Percentiles rank a stretch among this genome's conserved stretches.
phyloP scores from a whole-genome alignment of 1,284 basidiomycete species.

The Ganoderma leucocontextum region DNA sequence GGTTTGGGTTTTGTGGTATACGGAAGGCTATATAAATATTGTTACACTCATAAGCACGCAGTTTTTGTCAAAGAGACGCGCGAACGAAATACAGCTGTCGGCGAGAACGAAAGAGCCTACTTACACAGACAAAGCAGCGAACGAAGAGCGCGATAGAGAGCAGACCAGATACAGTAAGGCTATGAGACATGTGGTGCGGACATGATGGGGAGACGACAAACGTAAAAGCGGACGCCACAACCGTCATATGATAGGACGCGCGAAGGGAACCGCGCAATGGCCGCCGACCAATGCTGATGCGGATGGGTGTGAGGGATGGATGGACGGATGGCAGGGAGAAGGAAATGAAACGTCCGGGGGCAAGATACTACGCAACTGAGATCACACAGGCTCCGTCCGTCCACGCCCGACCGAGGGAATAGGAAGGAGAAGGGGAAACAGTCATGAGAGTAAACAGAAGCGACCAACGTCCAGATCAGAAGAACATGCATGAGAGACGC shows the following conservation, averaged over 20 bases:
- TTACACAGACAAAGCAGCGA: slow-evolving; percentile 31
- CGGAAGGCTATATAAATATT: too few species aligned
- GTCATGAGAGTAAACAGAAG: too few species aligned
- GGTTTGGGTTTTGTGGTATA: too few species aligned
- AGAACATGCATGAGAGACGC: too few species aligned
- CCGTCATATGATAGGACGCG: slow-evolving; percentile 8
- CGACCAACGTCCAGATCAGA: too few species aligned
- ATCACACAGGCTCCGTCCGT: too few species aligned
- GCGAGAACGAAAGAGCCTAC: slow-evolving; percentile 24
- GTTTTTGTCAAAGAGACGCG: too few species aligned
- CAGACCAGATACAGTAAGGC: slow-evolving; percentile 27
- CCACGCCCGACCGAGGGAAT: too few species aligned
- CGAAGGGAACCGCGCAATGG: slow-evolving; percentile 14
- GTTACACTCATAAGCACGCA: too few species aligned
- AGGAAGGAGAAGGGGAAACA: too few species aligned
- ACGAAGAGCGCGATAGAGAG: slow-evolving; percentile 29
- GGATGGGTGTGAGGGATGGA: slow-evolving; percentile 24
- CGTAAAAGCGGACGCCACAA: slow-evolving; percentile 19
- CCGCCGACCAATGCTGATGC: slow-evolving; percentile 28
- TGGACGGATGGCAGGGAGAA: slow-evolving; percentile 18
- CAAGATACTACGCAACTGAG: slow-evolving; percentile 21
- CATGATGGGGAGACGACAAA: slow-evolving; percentile 20
- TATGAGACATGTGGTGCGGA: slow-evolving; percentile 31
- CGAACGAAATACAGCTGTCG: slow-evolving; percentile 33
- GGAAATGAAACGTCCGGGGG: slow-evolving; percentile 21